Conservation (phyloP, 2,329 filamentous ascomycete genomes). For the Ceratocystiopsis minuta region DNA sequence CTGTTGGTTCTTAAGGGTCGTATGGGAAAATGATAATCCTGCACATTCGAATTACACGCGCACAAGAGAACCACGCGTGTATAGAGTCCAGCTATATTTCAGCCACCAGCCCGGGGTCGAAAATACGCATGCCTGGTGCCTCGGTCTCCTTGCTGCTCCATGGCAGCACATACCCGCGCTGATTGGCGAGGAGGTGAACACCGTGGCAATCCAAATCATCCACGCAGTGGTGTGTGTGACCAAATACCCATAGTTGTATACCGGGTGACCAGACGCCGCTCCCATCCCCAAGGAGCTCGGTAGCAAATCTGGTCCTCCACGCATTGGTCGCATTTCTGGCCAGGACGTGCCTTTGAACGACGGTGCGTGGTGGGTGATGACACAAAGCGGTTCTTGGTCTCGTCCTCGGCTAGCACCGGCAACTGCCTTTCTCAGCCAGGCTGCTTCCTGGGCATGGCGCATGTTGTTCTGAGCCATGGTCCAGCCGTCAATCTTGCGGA, state of each 20-base stretch:
- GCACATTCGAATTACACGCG: too few relatives aligned
- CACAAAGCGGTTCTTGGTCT: constrained; percentile 14
- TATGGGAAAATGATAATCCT: too few relatives aligned
- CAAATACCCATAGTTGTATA: constrained; percentile 26
- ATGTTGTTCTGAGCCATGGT: constrained; percentile 29
- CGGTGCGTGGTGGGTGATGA: constrained; percentile 41
- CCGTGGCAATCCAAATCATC: constrained; percentile 17
- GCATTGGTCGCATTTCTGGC: constrained; percentile 29
- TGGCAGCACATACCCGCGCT: constrained; percentile 15
- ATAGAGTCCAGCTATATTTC: too few relatives aligned
- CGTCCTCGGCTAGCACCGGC: constrained; percentile 3
- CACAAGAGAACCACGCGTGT: too few relatives aligned
- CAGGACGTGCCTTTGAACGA: constrained; percentile 27
- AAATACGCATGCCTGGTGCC: too few relatives aligned
- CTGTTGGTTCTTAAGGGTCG: too few relatives aligned
- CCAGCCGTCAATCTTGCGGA: constrained; percentile 34
- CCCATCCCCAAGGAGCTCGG: constrained; percentile 21
- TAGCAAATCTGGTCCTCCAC: constrained; percentile 33
- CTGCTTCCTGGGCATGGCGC: constrained; percentile 26
- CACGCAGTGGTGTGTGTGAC: constrained; percentile 27
- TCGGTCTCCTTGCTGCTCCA: too few relatives aligned
- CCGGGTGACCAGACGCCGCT: constrained; percentile 12
- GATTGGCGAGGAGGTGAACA: constrained; percentile 24
- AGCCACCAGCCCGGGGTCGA: too few relatives aligned
- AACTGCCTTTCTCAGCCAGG: constrained; percentile 24